A percentile compares a stretch with the other conserved stretches of the same genome.
Evolutionary conservation across 2,329 filamentous ascomycete species (phyloP).

Genomic region (Ophidiomyces ophidiicola): DNA sequence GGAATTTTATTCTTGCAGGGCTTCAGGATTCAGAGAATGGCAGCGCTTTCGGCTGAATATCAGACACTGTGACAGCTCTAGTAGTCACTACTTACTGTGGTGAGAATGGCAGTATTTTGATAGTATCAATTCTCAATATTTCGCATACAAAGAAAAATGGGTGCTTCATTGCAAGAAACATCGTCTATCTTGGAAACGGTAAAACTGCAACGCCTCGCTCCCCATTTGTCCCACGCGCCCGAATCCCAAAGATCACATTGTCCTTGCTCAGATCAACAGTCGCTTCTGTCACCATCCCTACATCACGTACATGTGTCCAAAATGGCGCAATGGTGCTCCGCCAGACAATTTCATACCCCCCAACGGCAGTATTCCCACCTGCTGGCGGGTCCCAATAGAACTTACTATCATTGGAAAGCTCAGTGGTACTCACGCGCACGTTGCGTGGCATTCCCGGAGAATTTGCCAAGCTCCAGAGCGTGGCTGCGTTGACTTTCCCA

Average conservation of each 20-base stretch:
- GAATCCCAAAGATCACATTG: constrained; percentile 12
- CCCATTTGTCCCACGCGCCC: constrained; percentile 11
- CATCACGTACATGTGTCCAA: constrained; percentile 11
- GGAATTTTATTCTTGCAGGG: no score
- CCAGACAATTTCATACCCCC: constrained; percentile 13
- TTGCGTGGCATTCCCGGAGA: constrained; percentile 12
- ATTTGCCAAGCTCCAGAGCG: constrained; percentile 11
- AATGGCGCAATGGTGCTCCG: constrained; percentile 13
- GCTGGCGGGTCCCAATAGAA: constrained; percentile 10
- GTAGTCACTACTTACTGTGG: no score
- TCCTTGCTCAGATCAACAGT: constrained; percentile 12
- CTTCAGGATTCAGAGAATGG: no score
- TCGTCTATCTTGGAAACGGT: constrained; percentile 9
- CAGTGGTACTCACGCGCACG: constrained; percentile 10
- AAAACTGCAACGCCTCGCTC: constrained; percentile 12
- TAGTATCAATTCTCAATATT: no score
- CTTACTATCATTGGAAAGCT: constrained; percentile 9
- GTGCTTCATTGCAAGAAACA: no score
- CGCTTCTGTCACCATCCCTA: constrained; percentile 8
- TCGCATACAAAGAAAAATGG: no score
- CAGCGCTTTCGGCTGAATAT: no score
- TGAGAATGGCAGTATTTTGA: no score
- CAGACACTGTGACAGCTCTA: no score
- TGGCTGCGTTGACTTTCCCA: constrained; percentile 10
- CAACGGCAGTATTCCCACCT: constrained; percentile 8